These are phyloP conservation scores for Ceriops zippeliana DNA, from an alignment of 345 rosid species.

Conservation along the genomic window DNA sequence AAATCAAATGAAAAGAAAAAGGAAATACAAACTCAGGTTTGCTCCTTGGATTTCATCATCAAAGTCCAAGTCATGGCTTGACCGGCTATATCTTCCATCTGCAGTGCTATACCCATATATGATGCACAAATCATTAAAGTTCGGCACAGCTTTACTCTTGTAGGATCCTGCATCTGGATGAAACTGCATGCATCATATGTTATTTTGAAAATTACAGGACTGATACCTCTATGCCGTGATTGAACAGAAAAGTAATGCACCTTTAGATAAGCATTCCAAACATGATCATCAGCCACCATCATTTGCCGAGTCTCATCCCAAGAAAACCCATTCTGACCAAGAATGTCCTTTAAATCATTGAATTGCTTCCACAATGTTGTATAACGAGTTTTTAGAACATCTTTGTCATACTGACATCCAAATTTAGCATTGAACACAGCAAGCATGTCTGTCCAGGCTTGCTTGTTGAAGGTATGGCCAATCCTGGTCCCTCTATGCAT, in stretches of 20 bases:
- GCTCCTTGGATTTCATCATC: slow-evolving; percentile 60
- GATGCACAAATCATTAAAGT: slow-evolving; percentile 68
- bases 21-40: slow-evolving; percentile 40
- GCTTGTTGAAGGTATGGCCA: slow-evolving; percentile 81
- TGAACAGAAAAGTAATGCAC: slow-evolving; percentile 29
- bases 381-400: slow-evolving; percentile 68
- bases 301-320: slow-evolving; percentile 76
- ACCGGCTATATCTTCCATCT: slow-evolving; percentile 87
- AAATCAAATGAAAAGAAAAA: no score
- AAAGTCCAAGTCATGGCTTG: slow-evolving; percentile 77
- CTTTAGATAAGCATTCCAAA: slow-evolving; percentile 67
- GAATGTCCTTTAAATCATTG: slow-evolving; percentile 65
- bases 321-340: slow-evolving; percentile 62
- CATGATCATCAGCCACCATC: slow-evolving; percentile 63
- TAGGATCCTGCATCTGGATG: slow-evolving; percentile 68
- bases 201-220: slow-evolving; percentile 5
- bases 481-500: slow-evolving; percentile 66
- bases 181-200: slow-evolving; percentile 42
- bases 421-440: slow-evolving; percentile 57
- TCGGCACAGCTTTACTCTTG: slow-evolving; percentile 62
- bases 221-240: background rate
- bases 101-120: slow-evolving; percentile 74
- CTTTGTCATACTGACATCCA: slow-evolving; percentile 77
- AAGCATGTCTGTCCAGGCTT: slow-evolving; percentile 82
- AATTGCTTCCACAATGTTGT: slow-evolving; percentile 77